Conservation (phyloP, 2,329 filamentous ascomycete genomes). For the Coniochaeta sp. region DNA sequence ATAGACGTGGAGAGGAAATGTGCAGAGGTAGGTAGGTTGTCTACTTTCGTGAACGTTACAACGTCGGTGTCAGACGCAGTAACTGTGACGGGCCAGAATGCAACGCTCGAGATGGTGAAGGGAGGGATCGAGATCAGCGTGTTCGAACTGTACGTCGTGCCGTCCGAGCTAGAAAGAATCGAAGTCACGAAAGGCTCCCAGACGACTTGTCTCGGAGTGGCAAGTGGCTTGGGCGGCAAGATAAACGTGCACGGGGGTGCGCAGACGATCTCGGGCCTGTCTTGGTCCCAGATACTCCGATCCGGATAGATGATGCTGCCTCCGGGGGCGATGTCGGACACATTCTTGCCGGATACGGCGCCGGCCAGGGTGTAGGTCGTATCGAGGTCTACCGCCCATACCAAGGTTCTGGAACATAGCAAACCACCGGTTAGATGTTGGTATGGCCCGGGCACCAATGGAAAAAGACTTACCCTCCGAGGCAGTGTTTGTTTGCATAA, state of each 20-base stretch:
- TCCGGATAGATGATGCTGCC: conserved; percentile 1
- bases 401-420: conserved; percentile 1
- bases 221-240: not conserved
- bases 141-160: not conserved
- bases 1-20: too few species aligned
- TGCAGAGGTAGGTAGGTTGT: too few species aligned
- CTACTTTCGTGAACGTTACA: conserved; percentile 3
- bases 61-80: not conserved
- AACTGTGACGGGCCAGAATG: not conserved
- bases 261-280: not conserved
- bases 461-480: conserved; percentile 16
- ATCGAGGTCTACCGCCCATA: conserved; percentile 2
- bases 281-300: not conserved
- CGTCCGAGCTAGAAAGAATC: not conserved
- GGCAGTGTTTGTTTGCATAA: conserved; percentile 19
- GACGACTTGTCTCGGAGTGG: not conserved
- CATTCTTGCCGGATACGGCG: not conserved
- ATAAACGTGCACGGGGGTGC: conserved; percentile 1
- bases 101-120: not conserved
- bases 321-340: not conserved
- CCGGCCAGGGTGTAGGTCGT: conserved; percentile 2
- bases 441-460: not conserved
- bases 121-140: not conserved
- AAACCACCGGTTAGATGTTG: not conserved
- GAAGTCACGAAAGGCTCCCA: not conserved